Evolutionary conservation across 169 alveolate genomes (phyloP).

Genomic region (Eimeria sp.): DNA sequence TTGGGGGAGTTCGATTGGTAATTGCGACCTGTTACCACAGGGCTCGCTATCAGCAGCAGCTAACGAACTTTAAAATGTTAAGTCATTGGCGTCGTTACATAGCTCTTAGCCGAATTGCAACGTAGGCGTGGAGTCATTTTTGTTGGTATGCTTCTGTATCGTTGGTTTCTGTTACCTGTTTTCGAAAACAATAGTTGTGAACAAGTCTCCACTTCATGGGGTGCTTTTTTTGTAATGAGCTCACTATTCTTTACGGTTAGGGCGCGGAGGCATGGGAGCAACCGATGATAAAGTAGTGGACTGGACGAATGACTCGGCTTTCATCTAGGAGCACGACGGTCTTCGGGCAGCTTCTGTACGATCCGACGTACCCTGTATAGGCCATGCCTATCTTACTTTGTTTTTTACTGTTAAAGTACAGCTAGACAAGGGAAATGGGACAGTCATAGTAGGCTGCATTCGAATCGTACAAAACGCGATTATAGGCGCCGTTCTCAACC

Average conservation of each 20-base stretch:
- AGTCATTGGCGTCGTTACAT: background rate
- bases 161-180: background rate
- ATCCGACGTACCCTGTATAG: background rate
- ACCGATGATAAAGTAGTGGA: background rate
- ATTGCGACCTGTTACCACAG: background rate
- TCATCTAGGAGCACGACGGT: background rate
- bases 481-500: background rate
- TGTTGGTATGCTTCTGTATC: background rate
- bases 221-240: background rate
- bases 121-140: background rate
- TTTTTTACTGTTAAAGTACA: background rate
- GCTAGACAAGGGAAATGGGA: background rate
- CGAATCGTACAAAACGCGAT: background rate
- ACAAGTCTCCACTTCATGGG: background rate
- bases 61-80: background rate
- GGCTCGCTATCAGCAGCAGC: background rate
- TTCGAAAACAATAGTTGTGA: background rate
- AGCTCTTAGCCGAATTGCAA: background rate
- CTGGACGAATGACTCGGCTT: background rate
- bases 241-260: background rate
- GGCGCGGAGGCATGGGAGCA: background rate
- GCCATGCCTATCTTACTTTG: background rate
- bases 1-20: background rate
- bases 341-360: background rate
- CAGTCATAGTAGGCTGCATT: background rate